Evolutionary conservation across 1,284 basidiomycete species (phyloP).

Genomic region (Fomitopsis betulina): DNA sequence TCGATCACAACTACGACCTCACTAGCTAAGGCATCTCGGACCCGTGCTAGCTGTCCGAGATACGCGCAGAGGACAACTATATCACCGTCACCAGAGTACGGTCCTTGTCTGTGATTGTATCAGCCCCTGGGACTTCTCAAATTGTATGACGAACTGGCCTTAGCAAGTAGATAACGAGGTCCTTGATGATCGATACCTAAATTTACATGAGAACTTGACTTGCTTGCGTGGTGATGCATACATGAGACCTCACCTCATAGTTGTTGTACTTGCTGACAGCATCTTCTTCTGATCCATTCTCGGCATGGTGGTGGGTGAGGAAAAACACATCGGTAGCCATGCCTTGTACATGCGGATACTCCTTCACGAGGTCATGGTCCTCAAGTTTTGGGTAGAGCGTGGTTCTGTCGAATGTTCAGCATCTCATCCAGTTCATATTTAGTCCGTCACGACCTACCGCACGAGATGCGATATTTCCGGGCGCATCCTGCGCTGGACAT

Average conservation of each 20-base stretch:
- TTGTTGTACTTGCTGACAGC: slow-evolving; percentile 58
- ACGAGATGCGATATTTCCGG: slow-evolving; percentile 39
- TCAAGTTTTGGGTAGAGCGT: slow-evolving; percentile 55
- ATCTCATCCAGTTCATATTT: not conserved
- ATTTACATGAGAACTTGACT: not conserved
- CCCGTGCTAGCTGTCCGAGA: slow-evolving; percentile 56
- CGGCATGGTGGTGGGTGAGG: slow-evolving; percentile 48
- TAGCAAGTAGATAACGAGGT: slow-evolving; percentile 65
- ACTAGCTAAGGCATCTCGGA: slow-evolving; percentile 42
- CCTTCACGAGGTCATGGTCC: slow-evolving; percentile 47
- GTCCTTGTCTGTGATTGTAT: slow-evolving; percentile 26
- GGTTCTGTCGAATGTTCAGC: slow-evolving; percentile 31
- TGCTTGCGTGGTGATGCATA: not conserved
- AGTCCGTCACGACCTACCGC: slow-evolving; percentile 20
- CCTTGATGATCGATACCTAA: slow-evolving; percentile 61
- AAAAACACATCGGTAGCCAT: slow-evolving; percentile 58
- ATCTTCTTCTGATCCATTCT: slow-evolving; percentile 53
- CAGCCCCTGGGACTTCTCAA: not conserved
- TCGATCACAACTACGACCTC: slow-evolving; percentile 62
- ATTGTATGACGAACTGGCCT: slow-evolving; percentile 19
- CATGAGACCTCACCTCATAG: slow-evolving; percentile 48
- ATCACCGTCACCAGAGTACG: slow-evolving; percentile 40
- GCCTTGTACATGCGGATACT: slow-evolving; percentile 51
- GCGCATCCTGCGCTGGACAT: slow-evolving; percentile 40
- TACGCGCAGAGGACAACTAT: slow-evolving; percentile 76